Evolutionary conservation across 768 basidiomycete species (phyloP).

Genomic region (Suillus placidus): DNA sequence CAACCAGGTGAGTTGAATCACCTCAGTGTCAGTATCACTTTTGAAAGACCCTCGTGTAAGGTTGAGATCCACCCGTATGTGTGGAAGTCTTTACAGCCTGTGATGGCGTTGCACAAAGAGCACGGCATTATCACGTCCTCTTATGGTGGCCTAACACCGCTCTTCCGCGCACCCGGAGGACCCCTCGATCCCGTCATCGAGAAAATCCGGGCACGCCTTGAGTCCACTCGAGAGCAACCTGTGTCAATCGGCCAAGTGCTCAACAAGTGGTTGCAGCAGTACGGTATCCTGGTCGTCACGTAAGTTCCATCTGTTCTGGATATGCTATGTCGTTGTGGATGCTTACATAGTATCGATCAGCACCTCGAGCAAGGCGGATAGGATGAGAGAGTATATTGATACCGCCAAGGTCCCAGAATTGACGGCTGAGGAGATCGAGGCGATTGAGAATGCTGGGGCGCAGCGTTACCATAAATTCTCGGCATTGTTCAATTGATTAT

Average conservation of each 20-base stretch:
- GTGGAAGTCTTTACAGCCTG: constrained; percentile 30
- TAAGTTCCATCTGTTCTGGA: not conserved
- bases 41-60: constrained; percentile 30
- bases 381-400: constrained; percentile 26
- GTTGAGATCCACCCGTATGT: constrained; percentile 71
- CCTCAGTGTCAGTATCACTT: not conserved
- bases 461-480: constrained; percentile 19
- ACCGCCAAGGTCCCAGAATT: constrained; percentile 25
- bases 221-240: constrained; percentile 17
- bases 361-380: constrained; percentile 25
- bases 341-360: constrained; percentile 13
- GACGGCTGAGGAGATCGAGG: constrained; percentile 24
- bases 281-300: constrained; percentile 7
- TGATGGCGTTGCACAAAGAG: constrained; percentile 24
- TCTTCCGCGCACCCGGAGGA: not conserved
- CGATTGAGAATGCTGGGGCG: constrained; percentile 23
- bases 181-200: constrained; percentile 33
- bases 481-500: not conserved
- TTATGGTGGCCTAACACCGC: constrained; percentile 31
- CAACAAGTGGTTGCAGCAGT: constrained; percentile 21
- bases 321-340: not conserved
- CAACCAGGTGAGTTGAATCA: constrained; percentile 56
- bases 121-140: constrained; percentile 28
- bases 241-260: constrained; percentile 23
- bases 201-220: constrained; percentile 23